These are phyloP conservation scores for Debaryomyces udenii DNA, from an alignment of 1,139 yeast species.

Conservation along the genomic window DNA sequence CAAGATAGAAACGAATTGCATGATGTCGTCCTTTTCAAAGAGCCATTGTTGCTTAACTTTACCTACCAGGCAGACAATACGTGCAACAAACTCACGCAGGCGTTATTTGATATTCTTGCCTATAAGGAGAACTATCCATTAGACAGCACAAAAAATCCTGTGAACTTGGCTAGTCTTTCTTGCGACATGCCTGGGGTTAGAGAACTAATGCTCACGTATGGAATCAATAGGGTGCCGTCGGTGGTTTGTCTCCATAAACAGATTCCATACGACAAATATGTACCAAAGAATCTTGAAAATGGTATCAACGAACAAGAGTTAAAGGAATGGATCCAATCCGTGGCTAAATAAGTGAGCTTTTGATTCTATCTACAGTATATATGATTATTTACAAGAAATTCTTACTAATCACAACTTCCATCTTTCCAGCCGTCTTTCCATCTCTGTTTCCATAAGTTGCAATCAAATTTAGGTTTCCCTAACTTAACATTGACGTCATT, in stretches of 20 bases:
- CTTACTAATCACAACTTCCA: slow-evolving; percentile 32
- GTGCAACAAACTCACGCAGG: slow-evolving; percentile 65
- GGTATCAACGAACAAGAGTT: slow-evolving; percentile 56
- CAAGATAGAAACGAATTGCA: slow-evolving; percentile 58
- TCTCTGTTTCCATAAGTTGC: slow-evolving; percentile 86
- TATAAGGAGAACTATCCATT: slow-evolving; percentile 54
- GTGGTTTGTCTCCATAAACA: slow-evolving; percentile 70
- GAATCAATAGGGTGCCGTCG: slow-evolving; percentile 62
- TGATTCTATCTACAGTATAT: slow-evolving; percentile 7
- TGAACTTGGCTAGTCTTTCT: slow-evolving; percentile 71
- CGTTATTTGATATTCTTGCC: slow-evolving; percentile 57
- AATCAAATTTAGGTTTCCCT: slow-evolving; percentile 85
- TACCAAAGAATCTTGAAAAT: slow-evolving; percentile 35
- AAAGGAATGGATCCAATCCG: slow-evolving; percentile 52
- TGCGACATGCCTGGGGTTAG: slow-evolving; percentile 66
- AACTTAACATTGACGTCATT: slow-evolving; percentile 83
- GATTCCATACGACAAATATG: slow-evolving; percentile 56
- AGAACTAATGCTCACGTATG: slow-evolving; percentile 61
- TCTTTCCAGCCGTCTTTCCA: slow-evolving; percentile 85
- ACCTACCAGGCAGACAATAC: slow-evolving; percentile 67
- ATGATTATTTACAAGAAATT: slow-evolving; percentile 5
- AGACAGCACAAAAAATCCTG: slow-evolving; percentile 28
- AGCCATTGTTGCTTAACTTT: slow-evolving; percentile 73
- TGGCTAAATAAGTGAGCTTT: slow-evolving; percentile 2
- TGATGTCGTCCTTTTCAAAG: slow-evolving; percentile 52